Evolutionary conservation across 2,329 filamentous ascomycete genomes (phyloP), one percentile per base, ranked within the genome.

Genomic region (Zymoseptoria tritici): DNA sequence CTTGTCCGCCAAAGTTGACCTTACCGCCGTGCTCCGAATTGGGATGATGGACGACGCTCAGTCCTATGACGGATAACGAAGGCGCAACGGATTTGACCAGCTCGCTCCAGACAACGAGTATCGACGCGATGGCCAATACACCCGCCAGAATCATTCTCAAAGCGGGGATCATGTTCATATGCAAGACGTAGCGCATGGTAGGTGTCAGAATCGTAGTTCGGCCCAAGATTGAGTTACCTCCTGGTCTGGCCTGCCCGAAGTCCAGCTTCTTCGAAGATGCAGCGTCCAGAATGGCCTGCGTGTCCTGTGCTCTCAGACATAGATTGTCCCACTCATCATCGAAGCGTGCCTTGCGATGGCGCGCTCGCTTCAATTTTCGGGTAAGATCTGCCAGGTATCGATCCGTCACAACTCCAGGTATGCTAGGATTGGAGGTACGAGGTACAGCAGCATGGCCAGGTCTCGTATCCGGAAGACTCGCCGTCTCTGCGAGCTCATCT

Each of bases 301-400:
- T 84, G 61, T 89, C 83, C 6, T 85, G 81, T 1, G 93, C 91
- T 58, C 87, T 83, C 60, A 85, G 82, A 52, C 97, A 83, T 11
- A 97, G 78, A 13, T 83, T 82, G 70, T 89, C 86, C 94, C 94
- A 99, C 71, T 95, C 90, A 68, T 89, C 87, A 22, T 88, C 79
- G 69, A 94, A 97, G 52, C 94, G 84, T 22, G 88, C 86, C 65
- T 90, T 88, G 56, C 90, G 86, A 73, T 99, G 92, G 26, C 89
- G 84, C 6, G 92, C 91, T 59, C 91, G 85, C 67, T 89, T 85
- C 31, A 97, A 79, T 64, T 89, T 88, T 59, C 93, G 82, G 1
- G 91, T 95, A 31, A 99, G 75, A 64, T 97, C 91, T 57, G 94
- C 94, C 63, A 99, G 80, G 73, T 96, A 99, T 68, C 93, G 88